Conservation (phyloP, 129 eudicot species). For the Cynara cardunculus region DNA sequence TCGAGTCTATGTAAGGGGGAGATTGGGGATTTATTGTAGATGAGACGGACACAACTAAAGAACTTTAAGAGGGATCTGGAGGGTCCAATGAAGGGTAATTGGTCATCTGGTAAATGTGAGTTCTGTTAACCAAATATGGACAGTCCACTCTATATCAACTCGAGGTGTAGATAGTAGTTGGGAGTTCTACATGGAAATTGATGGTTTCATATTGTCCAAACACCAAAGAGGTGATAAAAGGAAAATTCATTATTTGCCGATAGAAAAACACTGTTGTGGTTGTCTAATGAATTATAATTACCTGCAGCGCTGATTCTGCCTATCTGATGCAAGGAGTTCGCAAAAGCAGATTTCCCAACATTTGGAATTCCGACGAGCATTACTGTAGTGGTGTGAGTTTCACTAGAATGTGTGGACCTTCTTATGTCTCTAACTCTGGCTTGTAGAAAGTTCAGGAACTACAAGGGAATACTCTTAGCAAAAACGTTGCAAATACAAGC, state of each 20-base stretch:
- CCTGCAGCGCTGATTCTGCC: slow-evolving; percentile 88
- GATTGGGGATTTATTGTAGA: too few relatives aligned
- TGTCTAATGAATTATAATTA: slow-evolving; percentile 1
- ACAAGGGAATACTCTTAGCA: slow-evolving; percentile 23
- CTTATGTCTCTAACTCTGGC: slow-evolving; percentile 61
- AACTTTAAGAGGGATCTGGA: too few relatives aligned
- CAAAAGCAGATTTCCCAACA: slow-evolving; percentile 86
- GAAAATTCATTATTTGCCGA: neutral
- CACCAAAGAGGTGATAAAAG: neutral
- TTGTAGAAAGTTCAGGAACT: slow-evolving; percentile 75
- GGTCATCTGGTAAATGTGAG: too few relatives aligned
- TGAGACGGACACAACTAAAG: too few relatives aligned
- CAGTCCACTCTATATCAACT: too few relatives aligned
- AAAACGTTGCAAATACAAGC: neutral
- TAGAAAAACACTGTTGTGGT: neutral
- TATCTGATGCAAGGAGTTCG: slow-evolving; percentile 77
- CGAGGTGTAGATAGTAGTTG: too few relatives aligned
- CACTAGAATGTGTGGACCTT: slow-evolving; percentile 34
- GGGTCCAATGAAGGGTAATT: too few relatives aligned
- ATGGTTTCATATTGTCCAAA: neutral
- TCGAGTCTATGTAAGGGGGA: too few relatives aligned
- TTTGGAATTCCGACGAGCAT: slow-evolving; percentile 90
- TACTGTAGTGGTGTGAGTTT: slow-evolving; percentile 46
- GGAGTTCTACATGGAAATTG: neutral
- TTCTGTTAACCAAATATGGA: too few relatives aligned